Conservation (phyloP, 345 rosid genomes). For the Clausena lansium region DNA sequence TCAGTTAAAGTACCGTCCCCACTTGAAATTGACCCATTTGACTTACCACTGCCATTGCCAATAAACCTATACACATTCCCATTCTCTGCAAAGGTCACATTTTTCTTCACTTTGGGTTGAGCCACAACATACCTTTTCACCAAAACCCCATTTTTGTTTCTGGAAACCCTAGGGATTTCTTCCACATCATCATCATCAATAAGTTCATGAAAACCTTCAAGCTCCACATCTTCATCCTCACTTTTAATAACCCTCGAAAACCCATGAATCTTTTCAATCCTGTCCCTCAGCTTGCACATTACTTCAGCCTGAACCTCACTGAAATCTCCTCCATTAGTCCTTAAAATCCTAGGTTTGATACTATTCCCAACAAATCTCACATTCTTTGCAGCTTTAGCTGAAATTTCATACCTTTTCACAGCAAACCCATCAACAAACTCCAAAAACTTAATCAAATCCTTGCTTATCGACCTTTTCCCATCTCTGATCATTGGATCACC, state of each 20-base stretch:
- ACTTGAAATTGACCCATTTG: conserved; percentile 29
- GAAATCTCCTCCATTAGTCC: conserved; percentile 18
- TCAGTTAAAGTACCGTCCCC: conserved; percentile 36
- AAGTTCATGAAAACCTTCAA: conserved; percentile 56
- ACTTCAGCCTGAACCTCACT: conserved; percentile 34
- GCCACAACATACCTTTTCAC: conserved; percentile 23
- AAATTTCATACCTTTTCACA: conserved; percentile 32
- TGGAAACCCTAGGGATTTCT: conserved; percentile 21
- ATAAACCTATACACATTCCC: conserved; percentile 44
- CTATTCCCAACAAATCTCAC: conserved; percentile 28
- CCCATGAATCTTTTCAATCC: conserved; percentile 42
- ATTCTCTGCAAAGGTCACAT: conserved; percentile 52
- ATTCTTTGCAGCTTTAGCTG: conserved; percentile 33
- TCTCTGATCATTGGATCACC: conserved; percentile 76
- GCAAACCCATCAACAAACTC: conserved; percentile 55
- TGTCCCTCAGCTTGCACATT: conserved; percentile 41
- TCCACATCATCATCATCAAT: conserved; percentile 38
- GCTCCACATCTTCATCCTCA: conserved; percentile 54
- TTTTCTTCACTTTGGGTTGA: conserved; percentile 50
- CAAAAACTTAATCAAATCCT: conserved; percentile 61
- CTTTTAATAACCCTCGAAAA: conserved; percentile 38
- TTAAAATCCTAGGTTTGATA: conserved; percentile 31
- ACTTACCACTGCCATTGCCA: conserved; percentile 18
- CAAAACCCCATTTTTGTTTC: conserved; percentile 29
- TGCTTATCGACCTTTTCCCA: conserved; percentile 68